Evolutionary conservation across 2,329 filamentous ascomycete species (phyloP), one percentile per base, ranked within the genome.

Genomic region (Apiospora saccharicola): DNA sequence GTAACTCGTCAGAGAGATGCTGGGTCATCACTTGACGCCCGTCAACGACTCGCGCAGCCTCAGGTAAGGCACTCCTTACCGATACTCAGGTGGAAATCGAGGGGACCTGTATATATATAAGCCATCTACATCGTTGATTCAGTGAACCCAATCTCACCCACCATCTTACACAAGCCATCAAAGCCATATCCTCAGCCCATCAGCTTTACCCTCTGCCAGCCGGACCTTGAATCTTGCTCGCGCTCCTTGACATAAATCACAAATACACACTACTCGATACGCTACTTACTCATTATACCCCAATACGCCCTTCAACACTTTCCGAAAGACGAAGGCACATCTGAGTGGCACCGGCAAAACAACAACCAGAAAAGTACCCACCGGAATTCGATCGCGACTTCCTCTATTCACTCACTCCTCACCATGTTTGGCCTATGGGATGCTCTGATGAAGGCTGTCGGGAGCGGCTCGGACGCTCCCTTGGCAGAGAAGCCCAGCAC

Each of bases 391-490:
- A 5, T 10, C 1, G 1, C n/a, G 34, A 64, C 0, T n/a, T n/a
- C 30, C 4, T 14, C 57, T 37, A n/a, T 30, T 30, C 3, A n/a
- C 19, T 41, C 30, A 5, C 30, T 7, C 57, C 10, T 5, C 12
- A 41, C 7, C 34, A 64, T 64, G 57, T 41, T 64, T 22, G 34
- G 57, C 19, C 57, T 64, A 4, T 64, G 57, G 57, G 41, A 64
- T 41, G 57, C 34, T n/a, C 1, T 64, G 34, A 14, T 22, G 57
- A 64, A 24, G 1, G 57, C 57, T 22, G 30, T 37, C 22, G 57
- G 57, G 16, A 64, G 30, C 34, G 34, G 6, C 19, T 4, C 19
- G 22, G 57, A 64, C 19, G 37, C 37, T 1, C 19, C 57, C 10
- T 3, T n/a, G 30, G 22, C 19, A 1, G 57, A 41, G 57, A 64